These are phyloP conservation scores for Cornus florida DNA, from an alignment of 148 eudicot genomes.

Conservation along the genomic window DNA sequence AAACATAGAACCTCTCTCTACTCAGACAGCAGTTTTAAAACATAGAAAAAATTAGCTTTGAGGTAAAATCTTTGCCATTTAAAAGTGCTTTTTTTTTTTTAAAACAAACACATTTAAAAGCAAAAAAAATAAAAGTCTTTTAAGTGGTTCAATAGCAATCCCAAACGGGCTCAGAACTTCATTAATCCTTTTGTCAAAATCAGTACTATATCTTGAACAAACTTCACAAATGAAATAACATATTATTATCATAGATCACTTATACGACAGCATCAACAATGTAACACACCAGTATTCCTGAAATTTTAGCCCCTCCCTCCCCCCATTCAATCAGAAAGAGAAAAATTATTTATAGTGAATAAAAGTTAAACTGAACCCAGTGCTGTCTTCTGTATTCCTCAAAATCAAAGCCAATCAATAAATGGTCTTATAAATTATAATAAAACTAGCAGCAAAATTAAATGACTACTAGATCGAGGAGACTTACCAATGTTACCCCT, in stretches of 20 bases:
- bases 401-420: not conserved
- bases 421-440: not conserved
- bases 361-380: not conserved
- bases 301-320: not conserved
- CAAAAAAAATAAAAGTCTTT: too few relatives aligned
- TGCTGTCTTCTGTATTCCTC: not conserved
- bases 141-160: too few relatives aligned
- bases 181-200: too few relatives aligned
- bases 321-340: not conserved
- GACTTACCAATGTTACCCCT: constrained; percentile 90
- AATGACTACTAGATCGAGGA: not conserved
- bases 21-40: too few relatives aligned
- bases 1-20: too few relatives aligned
- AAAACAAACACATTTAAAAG: too few relatives aligned
- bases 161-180: too few relatives aligned
- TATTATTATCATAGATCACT: not conserved
- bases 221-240: not conserved
- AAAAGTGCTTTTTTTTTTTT: too few relatives aligned
- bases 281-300: not conserved
- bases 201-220: not conserved
- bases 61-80: too few relatives aligned
- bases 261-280: not conserved
- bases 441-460: constrained; percentile 4
- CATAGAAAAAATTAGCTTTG: too few relatives aligned
- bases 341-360: constrained; percentile 1